phyloP scores from a whole-genome alignment of 345 rosid genomes.

The Adansonia digitata region DNA sequence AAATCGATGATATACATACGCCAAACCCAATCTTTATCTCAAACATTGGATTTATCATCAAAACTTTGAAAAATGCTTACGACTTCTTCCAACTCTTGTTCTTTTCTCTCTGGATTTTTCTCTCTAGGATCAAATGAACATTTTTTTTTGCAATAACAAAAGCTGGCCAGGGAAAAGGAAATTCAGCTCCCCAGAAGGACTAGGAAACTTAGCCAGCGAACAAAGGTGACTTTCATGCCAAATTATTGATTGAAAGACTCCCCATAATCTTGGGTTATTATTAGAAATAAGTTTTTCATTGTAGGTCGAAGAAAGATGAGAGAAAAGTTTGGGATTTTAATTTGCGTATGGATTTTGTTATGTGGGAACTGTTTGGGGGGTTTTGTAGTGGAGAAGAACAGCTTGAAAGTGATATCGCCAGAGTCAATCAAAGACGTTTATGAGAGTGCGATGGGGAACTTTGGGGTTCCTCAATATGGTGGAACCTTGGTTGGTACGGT shows the following conservation, averaged over 20 bases:
- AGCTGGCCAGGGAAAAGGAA: not conserved
- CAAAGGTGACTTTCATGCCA: not conserved
- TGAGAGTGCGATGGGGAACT: constrained; percentile 65
- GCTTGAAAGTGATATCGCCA: constrained; percentile 54
- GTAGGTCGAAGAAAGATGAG: constrained; percentile 30
- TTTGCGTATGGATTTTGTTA: constrained; percentile 38
- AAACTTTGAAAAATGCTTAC: not conserved
- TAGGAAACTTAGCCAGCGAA: not conserved
- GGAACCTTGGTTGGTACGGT: constrained; percentile 55
- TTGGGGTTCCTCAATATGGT: constrained; percentile 71
- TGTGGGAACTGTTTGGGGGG: constrained; percentile 43
- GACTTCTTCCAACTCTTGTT: not conserved
- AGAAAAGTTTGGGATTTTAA: constrained; percentile 41
- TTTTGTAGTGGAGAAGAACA: constrained; percentile 82
- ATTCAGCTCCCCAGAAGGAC: not conserved
- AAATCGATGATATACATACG: not conserved
- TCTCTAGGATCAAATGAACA: not conserved
- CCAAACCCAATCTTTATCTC: not conserved
- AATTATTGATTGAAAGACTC: not conserved
- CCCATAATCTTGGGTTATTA: not conserved
- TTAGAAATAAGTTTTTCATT: not conserved
- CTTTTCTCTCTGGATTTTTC: not conserved
- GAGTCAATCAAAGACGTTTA: constrained; percentile 46
- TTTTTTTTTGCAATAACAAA: not conserved
- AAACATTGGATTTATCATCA: too few relatives aligned